phyloP scores from a whole-genome alignment of 73 alveolate genomes.

The Paraurostyla sp. region DNA sequence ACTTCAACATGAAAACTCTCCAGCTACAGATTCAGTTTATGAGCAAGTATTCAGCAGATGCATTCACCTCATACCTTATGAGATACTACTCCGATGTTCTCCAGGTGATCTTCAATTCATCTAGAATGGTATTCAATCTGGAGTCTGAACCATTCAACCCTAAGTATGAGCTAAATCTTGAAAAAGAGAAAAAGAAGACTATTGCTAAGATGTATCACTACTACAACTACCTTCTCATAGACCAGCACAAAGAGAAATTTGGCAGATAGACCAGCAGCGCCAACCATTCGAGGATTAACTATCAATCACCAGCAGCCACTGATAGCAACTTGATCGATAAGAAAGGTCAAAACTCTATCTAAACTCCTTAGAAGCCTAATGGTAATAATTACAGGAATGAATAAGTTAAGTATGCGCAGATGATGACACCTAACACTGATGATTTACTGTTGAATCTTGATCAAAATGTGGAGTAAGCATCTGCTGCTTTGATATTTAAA shows the following conservation, averaged over 20 bases:
- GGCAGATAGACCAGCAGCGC: not conserved
- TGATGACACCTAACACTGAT: no score
- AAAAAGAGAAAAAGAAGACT: not conserved
- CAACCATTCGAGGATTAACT: no score
- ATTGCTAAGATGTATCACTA: slow-evolving; percentile 22
- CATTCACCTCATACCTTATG: not conserved
- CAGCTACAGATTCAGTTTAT: not conserved
- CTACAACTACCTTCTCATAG: slow-evolving; percentile 25
- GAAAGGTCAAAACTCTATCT: no score
- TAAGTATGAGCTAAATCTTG: not conserved
- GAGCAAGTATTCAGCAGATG: not conserved
- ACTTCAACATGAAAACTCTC: not conserved
- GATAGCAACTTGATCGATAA: no score
- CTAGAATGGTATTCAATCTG: not conserved
- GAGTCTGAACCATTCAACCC: not conserved
- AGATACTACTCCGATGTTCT: slow-evolving; percentile 7
- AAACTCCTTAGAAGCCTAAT: no score
- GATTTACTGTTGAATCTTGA: not conserved
- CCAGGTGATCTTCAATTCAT: not conserved
- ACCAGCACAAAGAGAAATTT: not conserved
- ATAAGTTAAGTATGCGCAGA: no score
- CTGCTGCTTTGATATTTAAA: not conserved
- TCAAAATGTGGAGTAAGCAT: not conserved
- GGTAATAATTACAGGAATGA: no score
- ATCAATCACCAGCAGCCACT: no score